A percentile compares a stretch with the other conserved stretches of the same genome.
These are phyloP conservation scores for Cyberlindnera meyerae DNA, from an alignment of 805 yeast genomes.

Conservation along the genomic window DNA sequence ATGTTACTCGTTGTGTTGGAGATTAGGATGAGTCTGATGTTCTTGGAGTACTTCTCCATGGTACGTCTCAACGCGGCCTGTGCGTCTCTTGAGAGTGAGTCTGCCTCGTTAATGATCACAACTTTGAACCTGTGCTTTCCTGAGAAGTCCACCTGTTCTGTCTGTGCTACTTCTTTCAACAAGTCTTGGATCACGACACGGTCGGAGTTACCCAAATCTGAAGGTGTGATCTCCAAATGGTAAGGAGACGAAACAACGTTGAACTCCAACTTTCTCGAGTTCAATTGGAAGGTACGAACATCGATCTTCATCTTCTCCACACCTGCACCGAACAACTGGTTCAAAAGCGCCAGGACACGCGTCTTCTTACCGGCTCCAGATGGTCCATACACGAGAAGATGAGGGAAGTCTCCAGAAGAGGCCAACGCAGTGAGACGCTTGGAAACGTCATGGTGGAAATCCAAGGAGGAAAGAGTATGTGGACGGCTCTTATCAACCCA, in stretches of 20 bases:
- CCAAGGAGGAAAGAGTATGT: slow-evolving; percentile 51
- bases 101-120: slow-evolving; percentile 89
- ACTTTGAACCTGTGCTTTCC: slow-evolving; percentile 61
- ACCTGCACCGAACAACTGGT: slow-evolving; percentile 76
- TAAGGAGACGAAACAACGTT: slow-evolving; percentile 88
- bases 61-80: slow-evolving; percentile 95
- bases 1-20: slow-evolving; percentile 90
- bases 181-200: slow-evolving; percentile 92
- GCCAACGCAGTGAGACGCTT: slow-evolving; percentile 57
- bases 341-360: slow-evolving; percentile 72
- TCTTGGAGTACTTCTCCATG: slow-evolving; percentile 90
- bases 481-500: slow-evolving; percentile 98
- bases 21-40: slow-evolving; percentile 76
- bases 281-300: slow-evolving; percentile 74
- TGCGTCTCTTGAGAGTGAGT: slow-evolving; percentile 83
- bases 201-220: slow-evolving; percentile 95
- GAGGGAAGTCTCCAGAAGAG: slow-evolving; percentile 84
- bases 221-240: slow-evolving; percentile 93
- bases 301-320: slow-evolving; percentile 86
- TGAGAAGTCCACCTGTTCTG: slow-evolving; percentile 86
- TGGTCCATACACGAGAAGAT: slow-evolving; percentile 88
- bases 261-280: slow-evolving; percentile 77
- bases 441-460: slow-evolving; percentile 65
- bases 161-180: slow-evolving; percentile 89
- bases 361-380: slow-evolving; percentile 98